These are phyloP conservation scores for Solanum lignicaule DNA, from an alignment of 257 asterid species.

Conservation along the genomic window DNA sequence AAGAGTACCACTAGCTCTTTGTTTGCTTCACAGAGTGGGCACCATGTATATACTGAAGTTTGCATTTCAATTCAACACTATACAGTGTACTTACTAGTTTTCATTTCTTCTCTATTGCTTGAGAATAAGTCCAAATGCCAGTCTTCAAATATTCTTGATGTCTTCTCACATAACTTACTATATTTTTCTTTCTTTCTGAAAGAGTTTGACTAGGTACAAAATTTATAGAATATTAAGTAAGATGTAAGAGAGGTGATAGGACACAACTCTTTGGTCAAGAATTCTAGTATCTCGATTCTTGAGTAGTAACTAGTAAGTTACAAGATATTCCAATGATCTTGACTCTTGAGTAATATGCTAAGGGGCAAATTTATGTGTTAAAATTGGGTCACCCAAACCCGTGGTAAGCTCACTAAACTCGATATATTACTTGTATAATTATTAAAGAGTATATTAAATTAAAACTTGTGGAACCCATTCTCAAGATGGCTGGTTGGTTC, in stretches of 20 bases:
- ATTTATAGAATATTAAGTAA: background rate
- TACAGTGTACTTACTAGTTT: too few relatives aligned
- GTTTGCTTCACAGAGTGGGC: background rate
- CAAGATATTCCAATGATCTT: too few relatives aligned
- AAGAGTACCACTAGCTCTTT: background rate
- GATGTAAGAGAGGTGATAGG: background rate
- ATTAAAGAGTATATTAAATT: too few relatives aligned
- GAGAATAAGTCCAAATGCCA: background rate
- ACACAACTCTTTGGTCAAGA: background rate
- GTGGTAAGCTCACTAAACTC: too few relatives aligned
- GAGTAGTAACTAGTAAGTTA: background rate
- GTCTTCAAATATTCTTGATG: background rate
- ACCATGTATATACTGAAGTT: background rate
- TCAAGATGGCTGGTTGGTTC: too few relatives aligned
- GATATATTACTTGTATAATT: too few relatives aligned
- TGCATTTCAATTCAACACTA: too few relatives aligned
- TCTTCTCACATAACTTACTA: background rate
- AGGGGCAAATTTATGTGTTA: too few relatives aligned
- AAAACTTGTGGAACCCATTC: too few relatives aligned
- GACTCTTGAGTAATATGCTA: background rate
- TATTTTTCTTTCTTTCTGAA: background rate
- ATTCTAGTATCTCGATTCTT: background rate
- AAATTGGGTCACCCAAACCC: too few relatives aligned
- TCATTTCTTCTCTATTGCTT: background rate
- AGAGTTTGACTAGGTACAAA: background rate